Evolutionary conservation across 2,329 filamentous ascomycete species (phyloP).

Genomic region (Pleoardoris graminearum): DNA sequence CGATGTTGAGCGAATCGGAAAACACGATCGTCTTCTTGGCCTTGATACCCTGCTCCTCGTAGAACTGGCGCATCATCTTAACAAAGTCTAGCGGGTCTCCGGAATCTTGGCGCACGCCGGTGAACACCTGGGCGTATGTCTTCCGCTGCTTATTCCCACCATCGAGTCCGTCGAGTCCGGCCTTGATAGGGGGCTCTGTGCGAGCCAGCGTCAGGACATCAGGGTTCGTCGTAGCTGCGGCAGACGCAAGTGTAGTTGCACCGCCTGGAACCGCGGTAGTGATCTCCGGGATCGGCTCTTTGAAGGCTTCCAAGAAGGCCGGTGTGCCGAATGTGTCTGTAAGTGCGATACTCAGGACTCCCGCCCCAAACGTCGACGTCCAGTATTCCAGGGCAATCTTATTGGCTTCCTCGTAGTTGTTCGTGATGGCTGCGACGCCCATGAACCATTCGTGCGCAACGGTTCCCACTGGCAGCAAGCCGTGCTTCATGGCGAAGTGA

Average conservation of each 20-base stretch:
- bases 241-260: conserved; percentile 47
- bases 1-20: conserved; percentile 91
- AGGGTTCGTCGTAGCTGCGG: conserved; percentile 47
- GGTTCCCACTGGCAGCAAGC: conserved; percentile 81
- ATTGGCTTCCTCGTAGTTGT: conserved; percentile 82
- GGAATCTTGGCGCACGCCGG: conserved; percentile 86
- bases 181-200: conserved; percentile 50
- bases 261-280: conserved; percentile 48
- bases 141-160: conserved; percentile 51
- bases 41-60: conserved; percentile 72
- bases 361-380: conserved; percentile 87
- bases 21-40: conserved; percentile 91
- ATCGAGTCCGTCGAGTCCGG: conserved; percentile 44
- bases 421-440: conserved; percentile 89
- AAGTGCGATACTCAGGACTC: conserved; percentile 80
- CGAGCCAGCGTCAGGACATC: conserved; percentile 44
- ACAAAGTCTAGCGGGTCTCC: conserved; percentile 83
- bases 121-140: conserved; percentile 81
- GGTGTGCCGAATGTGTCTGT: conserved; percentile 97
- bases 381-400: conserved; percentile 84
- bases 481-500: conserved; percentile 92
- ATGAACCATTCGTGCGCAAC: conserved; percentile 99
- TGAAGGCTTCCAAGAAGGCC: conserved; percentile 84
- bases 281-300: conserved; percentile 61
- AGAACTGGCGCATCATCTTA: conserved; percentile 78